Percentiles rank a stretch among this genome's conserved stretches.
phyloP scores from a whole-genome alignment of 129 eudicot species.

The Pseudognaphalium luteoalbum region DNA sequence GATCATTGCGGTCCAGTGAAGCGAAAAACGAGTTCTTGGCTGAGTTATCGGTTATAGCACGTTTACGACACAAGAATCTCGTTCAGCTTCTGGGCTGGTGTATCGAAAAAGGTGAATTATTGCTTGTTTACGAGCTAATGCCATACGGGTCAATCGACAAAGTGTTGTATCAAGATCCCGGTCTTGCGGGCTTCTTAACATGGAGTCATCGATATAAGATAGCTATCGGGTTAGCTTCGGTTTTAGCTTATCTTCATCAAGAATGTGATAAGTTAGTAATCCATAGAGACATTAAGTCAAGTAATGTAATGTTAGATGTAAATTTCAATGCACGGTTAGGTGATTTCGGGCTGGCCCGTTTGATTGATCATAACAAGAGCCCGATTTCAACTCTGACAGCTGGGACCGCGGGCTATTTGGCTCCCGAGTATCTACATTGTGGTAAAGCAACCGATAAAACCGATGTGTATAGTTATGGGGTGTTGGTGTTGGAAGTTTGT shows the following conservation, averaged over 20 bases:
- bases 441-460: conserved; percentile 82
- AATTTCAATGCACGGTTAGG: conserved; percentile 69
- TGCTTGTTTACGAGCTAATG: conserved; percentile 85
- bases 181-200: conserved; percentile 39
- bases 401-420: conserved; percentile 83
- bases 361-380: conserved; percentile 74
- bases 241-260: conserved; percentile 74
- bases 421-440: conserved; percentile 88
- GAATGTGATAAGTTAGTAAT: conserved; percentile 89
- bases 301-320: conserved; percentile 73
- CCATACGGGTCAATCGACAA: conserved; percentile 72
- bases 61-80: conserved; percentile 72
- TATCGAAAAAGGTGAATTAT: conserved; percentile 66
- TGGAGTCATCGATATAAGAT: conserved; percentile 67
- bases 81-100: conserved; percentile 92
- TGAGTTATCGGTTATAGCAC: conserved; percentile 69
- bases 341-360: conserved; percentile 82
- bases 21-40: conserved; percentile 73
- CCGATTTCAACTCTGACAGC: conserved; percentile 86
- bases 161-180: conserved; percentile 48
- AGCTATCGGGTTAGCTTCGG: conserved; percentile 80
- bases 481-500: conserved; percentile 72
- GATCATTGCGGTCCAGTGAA: conserved; percentile 63
- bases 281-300: conserved; percentile 82
- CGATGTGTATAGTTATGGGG: conserved; percentile 80